Percentiles rank a stretch among this genome's conserved stretches.
These are phyloP conservation scores for Penicillium occitanis DNA, from an alignment of 2,329 filamentous ascomycete genomes.

Conservation along the genomic window DNA sequence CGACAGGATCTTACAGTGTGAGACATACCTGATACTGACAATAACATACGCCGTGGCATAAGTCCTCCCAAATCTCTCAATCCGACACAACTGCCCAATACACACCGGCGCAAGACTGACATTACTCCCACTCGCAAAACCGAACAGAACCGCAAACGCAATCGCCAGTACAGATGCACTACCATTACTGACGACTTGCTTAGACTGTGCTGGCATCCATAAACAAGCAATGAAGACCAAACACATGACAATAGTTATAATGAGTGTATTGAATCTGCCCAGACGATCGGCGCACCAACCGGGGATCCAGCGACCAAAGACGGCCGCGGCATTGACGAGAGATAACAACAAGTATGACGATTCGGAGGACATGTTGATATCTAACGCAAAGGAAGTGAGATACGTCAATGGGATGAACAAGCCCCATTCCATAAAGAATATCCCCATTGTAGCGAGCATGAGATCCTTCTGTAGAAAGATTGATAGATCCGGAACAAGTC, in stretches of 20 bases:
- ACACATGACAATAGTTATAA: conserved; percentile 65
- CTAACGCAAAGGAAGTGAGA: conserved; percentile 72
- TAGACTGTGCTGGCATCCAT: conserved; percentile 63
- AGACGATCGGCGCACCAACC: conserved; percentile 63
- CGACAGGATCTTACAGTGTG: background rate
- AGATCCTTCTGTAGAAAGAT: conserved; percentile 66
- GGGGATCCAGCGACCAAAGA: conserved; percentile 67
- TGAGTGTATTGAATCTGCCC: conserved; percentile 80
- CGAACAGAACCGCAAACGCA: conserved; percentile 73
- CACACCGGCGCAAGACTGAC: conserved; percentile 85
- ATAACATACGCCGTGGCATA: conserved; percentile 83
- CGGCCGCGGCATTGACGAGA: background rate
- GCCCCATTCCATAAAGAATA: conserved; percentile 73
- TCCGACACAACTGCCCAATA: conserved; percentile 76
- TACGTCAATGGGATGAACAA: conserved; percentile 80
- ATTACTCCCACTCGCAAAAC: conserved; percentile 76
- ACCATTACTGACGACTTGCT: conserved; percentile 33
- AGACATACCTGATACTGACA: conserved; percentile 65
- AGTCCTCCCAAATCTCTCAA: conserved; percentile 77
- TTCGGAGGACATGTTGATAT: conserved; percentile 62
- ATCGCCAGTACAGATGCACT: conserved; percentile 64
- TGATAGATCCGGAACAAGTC: conserved; percentile 59
- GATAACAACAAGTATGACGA: conserved; percentile 57
- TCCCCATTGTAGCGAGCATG: conserved; percentile 61
- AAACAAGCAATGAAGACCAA: conserved; percentile 67